phyloP scores from a whole-genome alignment of 352 stramenopile genomes.

The Globisporangium solare region DNA sequence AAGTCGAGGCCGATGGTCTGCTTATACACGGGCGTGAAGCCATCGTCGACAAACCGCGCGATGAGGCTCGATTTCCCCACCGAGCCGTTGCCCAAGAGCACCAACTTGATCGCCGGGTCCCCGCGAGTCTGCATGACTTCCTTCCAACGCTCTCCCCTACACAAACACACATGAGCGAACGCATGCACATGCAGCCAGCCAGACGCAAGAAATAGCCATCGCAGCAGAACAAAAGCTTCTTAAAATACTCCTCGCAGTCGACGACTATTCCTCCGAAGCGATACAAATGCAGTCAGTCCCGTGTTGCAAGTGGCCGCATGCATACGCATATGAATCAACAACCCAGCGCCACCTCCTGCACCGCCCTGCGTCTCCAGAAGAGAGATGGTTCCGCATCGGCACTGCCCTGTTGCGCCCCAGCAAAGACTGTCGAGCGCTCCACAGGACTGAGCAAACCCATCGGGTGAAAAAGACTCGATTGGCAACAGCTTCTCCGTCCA shows the following conservation, averaged over 20 bases:
- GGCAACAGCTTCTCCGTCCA: neutral
- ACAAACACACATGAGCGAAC: neutral
- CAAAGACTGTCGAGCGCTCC: neutral
- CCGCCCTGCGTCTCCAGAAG: too few species aligned
- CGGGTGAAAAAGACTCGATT: neutral
- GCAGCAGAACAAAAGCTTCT: neutral
- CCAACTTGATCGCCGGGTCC: conserved; percentile 73
- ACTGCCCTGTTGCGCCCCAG: neutral
- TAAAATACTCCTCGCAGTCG: neutral
- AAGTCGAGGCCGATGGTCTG: conserved; percentile 86
- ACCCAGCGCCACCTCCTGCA: too few species aligned
- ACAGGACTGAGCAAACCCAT: neutral
- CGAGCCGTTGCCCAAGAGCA: conserved; percentile 81
- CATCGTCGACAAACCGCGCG: conserved; percentile 74
- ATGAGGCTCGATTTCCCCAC: conserved; percentile 87
- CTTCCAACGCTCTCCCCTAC: too few species aligned
- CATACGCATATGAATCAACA: neutral
- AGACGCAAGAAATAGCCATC: neutral
- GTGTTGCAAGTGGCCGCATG: neutral
- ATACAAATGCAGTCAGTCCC: neutral
- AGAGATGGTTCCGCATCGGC: too few species aligned
- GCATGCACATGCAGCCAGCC: neutral
- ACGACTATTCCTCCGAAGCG: neutral
- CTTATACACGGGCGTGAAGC: conserved; percentile 82
- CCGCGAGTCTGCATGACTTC: conserved; percentile 19